Base-by-base conservation (phyloP, 2,329 filamentous ascomycete species). In the Ciborinia camelliae region DNA sequence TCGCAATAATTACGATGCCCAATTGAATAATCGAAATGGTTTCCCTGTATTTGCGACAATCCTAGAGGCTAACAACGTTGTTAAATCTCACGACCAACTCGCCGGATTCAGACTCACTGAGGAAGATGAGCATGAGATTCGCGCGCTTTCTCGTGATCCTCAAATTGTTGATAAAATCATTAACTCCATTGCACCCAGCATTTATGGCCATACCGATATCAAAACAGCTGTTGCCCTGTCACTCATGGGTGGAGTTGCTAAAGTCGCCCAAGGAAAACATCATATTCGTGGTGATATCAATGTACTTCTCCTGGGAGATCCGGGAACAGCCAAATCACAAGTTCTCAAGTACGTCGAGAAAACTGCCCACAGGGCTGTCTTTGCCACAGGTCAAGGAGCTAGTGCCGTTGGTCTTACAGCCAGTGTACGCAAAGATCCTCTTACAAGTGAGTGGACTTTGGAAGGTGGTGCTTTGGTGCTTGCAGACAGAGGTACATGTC, bases 11-110 rank as follows among this genome's bases (percentile, higher is more conserved):
- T 99, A 97, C 74, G 94, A 98, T 76, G 93, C 95, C 4, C 92
- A 96, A 72, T 84, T 99, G 63, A 99, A 99, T 80, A 98, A 97
- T 80, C 94, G 95, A 74, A 99, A 98, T 75, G 95, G 95, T 5
- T 98, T 99, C 79, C 95, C 95, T 0, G 95, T 99, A 43, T 99
- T 99, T 77, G 94, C 95, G 5, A 99, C 95, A 0, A 95, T 99
- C 66, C 84, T 99, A 5, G 95, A 99, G 77, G 96, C 96, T 32
- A 99, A 99, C 78, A 93, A 99, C 71, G 87, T 98, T 6, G 89
- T 98, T 78, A 99, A 99, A 78, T 89, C 94, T 0, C 95, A 99
- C 75, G 95, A 99, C 76, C 93, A 99, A 78, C 88, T 99, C 67
- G 95, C 95, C 73, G 95, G 95, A 64, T 99, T 99, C 83, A 87